phyloP scores from a whole-genome alignment of 2,329 filamentous ascomycete species.

The Colletotrichum nymphaeae region DNA sequence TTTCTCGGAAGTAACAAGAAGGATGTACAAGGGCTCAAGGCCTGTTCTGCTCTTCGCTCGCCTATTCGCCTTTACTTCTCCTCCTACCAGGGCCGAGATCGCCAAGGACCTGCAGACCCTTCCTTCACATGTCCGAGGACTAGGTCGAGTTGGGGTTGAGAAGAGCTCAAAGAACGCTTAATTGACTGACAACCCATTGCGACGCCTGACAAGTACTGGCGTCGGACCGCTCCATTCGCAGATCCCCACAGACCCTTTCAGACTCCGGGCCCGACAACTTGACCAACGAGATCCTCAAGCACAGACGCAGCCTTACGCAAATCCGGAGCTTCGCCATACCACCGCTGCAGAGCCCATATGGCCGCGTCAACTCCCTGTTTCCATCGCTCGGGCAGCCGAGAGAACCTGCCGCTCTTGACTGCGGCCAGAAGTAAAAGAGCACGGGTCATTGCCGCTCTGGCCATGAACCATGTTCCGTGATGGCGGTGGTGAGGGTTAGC shows the following conservation, averaged over 20 bases:
- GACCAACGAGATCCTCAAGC: constrained; percentile 23
- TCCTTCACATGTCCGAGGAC: not conserved
- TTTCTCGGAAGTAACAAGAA: not conserved
- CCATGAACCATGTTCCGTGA: constrained; percentile 45
- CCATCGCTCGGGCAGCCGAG: constrained; percentile 36
- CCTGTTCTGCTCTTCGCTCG: not conserved
- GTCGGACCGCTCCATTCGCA: not conserved
- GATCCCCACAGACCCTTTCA: constrained; percentile 17
- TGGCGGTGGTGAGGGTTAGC: constrained; percentile 44
- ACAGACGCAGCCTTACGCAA: constrained; percentile 29
- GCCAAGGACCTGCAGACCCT: not conserved
- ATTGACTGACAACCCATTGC: not conserved
- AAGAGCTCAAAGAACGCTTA: not conserved
- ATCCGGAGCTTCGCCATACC: constrained; percentile 39
- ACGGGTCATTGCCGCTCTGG: constrained; percentile 37
- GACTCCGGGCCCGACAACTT: constrained; percentile 19
- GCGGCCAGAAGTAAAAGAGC: constrained; percentile 43
- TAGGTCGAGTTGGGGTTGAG: not conserved
- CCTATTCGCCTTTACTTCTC: not conserved
- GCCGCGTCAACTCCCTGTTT: constrained; percentile 38
- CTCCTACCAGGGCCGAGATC: not conserved
- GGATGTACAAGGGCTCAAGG: not conserved
- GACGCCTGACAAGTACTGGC: not conserved
- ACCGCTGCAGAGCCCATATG: constrained; percentile 35
- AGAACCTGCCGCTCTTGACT: constrained; percentile 32